Conservation (phyloP, 73 alveolate species). For the Paramecium pentaurelia region DNA sequence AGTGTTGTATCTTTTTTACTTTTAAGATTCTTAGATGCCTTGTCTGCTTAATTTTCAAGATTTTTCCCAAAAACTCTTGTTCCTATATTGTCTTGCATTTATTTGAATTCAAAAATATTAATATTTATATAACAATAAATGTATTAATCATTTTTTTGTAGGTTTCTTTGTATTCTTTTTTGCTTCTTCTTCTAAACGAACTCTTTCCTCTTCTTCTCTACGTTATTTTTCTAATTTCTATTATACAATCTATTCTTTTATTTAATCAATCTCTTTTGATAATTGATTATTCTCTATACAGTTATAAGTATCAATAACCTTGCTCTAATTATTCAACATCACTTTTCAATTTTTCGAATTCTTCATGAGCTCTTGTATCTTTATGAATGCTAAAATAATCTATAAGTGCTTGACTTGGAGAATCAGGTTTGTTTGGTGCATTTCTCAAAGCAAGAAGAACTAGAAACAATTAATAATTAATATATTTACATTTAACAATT, state of each 20-base stretch:
- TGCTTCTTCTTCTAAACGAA: neutral
- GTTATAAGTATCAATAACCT: neutral
- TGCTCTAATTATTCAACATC: neutral
- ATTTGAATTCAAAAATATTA: neutral
- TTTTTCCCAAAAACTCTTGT: neutral
- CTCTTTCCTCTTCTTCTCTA: neutral
- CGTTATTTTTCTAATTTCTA: neutral
- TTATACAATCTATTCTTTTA: neutral
- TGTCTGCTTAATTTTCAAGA: neutral
- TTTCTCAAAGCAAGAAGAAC: neutral
- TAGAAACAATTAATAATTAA: neutral
- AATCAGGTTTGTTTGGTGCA: slow-evolving; percentile 20
- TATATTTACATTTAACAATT: neutral
- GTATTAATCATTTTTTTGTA: neutral
- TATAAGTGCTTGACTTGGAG: neutral
- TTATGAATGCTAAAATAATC: slow-evolving; percentile 1
- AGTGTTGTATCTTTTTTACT: neutral
- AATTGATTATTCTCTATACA: neutral
- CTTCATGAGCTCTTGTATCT: neutral
- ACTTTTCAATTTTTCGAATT: neutral
- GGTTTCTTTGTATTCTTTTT: slow-evolving; percentile 31
- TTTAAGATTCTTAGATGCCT: neutral
- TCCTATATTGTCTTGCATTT: neutral
- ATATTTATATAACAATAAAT: neutral
- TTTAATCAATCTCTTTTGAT: neutral